Base-by-base conservation (phyloP, 1,284 basidiomycete genomes). In the Apiotrichum montevideense region DNA sequence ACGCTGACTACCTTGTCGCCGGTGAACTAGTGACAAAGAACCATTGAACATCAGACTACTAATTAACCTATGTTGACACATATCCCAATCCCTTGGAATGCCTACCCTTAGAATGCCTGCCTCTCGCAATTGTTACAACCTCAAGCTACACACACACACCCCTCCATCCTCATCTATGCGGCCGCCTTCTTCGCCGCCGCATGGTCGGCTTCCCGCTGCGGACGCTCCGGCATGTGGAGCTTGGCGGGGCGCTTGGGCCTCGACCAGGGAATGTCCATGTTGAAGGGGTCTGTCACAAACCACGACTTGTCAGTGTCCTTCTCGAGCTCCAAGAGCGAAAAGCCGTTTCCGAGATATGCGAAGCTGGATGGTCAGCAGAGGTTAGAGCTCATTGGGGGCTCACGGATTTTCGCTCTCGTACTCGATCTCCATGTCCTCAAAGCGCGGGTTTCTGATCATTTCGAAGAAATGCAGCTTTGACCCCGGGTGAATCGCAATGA, bases 361-460 rank as follows among this genome's bases (percentile, higher is more conserved):
- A 67, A 71, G 11, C 46, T 46, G 34, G 3, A 29, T 29, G 21
- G 44, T 21, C 14, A 45, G 44, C 44, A 45, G 21, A 29, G 10
- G 32, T 10, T 7, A 45, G 32, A 9, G 21, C 8, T 29, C 5
- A 8, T 6, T 6, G 44, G 8, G 5, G 13, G 35, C 46, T 35
- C 46, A 46, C 7, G 62, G 59, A 47, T 67, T 69, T 10, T 55
- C 57, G 29, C 55, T 43, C 15, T 63, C 57, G 51, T 67, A 61
- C 51, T 63, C 56, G 46, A 63, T 70, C 6, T 67, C 60, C 56
- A 55, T 72, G 54, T 73, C 71, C 55, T 73, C 71, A 63, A 66
- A 73, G 4, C 70, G 63, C 0, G 68, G 68, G 41, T 66, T 29
- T 10, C 55, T 54, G 49, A 65, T 55, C 55, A 69, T 61, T 52